Conservation (phyloP, 768 basidiomycete species). For the Leccinum variicolor region DNA sequence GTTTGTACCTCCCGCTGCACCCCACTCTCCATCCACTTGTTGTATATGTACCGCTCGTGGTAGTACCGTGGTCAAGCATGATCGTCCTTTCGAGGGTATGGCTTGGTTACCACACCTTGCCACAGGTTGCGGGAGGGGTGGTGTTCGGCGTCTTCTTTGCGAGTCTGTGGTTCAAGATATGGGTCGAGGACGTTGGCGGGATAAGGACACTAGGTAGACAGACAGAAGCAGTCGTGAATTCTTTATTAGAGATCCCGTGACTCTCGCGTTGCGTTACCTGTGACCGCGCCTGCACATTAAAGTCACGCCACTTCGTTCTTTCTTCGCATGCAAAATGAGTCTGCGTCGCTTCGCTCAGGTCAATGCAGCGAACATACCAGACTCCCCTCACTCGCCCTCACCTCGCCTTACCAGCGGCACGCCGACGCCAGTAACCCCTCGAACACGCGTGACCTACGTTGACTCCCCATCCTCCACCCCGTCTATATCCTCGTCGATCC, state of each 20-base stretch:
- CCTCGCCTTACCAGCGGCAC: conserved; percentile 31
- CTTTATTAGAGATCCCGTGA: conserved; percentile 17
- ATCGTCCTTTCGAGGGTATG: conserved; percentile 65
- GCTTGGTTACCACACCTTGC: conserved; percentile 75
- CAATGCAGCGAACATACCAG: conserved; percentile 37
- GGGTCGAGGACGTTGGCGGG: conserved; percentile 35
- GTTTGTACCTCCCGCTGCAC: conserved; percentile 57
- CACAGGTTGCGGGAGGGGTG: conserved; percentile 61
- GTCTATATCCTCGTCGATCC: conserved; percentile 70
- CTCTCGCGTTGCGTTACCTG: conserved; percentile 19
- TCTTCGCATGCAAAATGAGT: conserved; percentile 37
- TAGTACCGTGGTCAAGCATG: conserved; percentile 51
- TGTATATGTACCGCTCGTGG: conserved; percentile 40
- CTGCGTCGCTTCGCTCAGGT: conserved; percentile 57
- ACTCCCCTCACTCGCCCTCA: conserved; percentile 41
- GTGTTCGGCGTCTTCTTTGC: conserved; percentile 54
- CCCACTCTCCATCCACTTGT: conserved; percentile 40
- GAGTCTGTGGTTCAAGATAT: conserved; percentile 53
- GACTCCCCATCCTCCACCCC: conserved; percentile 64
- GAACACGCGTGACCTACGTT: conserved; percentile 48
- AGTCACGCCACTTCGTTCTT: conserved; percentile 18
- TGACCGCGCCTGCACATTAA: conserved; percentile 17
- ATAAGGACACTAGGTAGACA: conserved; percentile 19
- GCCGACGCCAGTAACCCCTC: conserved; percentile 44
- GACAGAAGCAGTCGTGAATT: conserved; percentile 7